phyloP scores from a whole-genome alignment of 2,329 filamentous ascomycete genomes.

The Nigrograna mackinnonii region DNA sequence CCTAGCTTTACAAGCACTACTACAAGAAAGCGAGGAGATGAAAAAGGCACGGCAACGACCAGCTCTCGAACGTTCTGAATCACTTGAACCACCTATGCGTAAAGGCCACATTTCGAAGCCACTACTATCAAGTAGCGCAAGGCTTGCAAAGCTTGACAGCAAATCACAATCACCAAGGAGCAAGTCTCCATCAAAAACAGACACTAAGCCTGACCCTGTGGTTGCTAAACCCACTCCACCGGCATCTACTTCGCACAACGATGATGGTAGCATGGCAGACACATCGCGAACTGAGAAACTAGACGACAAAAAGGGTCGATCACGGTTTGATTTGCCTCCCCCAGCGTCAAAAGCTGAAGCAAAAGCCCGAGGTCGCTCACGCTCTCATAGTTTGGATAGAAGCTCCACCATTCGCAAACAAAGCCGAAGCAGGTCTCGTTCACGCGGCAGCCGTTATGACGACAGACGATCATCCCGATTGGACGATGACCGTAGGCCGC shows the following conservation, averaged over 20 bases:
- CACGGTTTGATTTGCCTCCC: conserved; percentile 30
- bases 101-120: conserved; percentile 41
- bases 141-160: conserved; percentile 22
- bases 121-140: conserved; percentile 38
- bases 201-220: conserved; percentile 7
- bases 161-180: conserved; percentile 20
- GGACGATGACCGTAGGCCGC: conserved; percentile 18
- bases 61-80: conserved; percentile 40
- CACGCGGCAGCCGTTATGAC: conserved; percentile 34
- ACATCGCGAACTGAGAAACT: conserved; percentile 20
- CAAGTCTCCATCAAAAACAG: conserved; percentile 29
- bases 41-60: conserved; percentile 41
- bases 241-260: conserved; percentile 7
- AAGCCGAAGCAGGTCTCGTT: conserved; percentile 32
- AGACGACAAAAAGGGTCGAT: conserved; percentile 14
- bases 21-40: conserved; percentile 41
- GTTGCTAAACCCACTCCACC: conserved; percentile 15
- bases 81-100: conserved; percentile 41
- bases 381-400: conserved; percentile 31
- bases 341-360: conserved; percentile 23
- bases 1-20: conserved; percentile 33
- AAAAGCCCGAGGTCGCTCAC: conserved; percentile 28
- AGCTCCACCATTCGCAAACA: conserved; percentile 27
- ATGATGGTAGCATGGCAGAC: conserved; percentile 23
- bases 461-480: conserved; percentile 25